A percentile compares a stretch with the other conserved stretches of the same genome.
Conservation (phyloP, 2,329 filamentous ascomycete species). For the Torrubiella hemipterigena region DNA sequence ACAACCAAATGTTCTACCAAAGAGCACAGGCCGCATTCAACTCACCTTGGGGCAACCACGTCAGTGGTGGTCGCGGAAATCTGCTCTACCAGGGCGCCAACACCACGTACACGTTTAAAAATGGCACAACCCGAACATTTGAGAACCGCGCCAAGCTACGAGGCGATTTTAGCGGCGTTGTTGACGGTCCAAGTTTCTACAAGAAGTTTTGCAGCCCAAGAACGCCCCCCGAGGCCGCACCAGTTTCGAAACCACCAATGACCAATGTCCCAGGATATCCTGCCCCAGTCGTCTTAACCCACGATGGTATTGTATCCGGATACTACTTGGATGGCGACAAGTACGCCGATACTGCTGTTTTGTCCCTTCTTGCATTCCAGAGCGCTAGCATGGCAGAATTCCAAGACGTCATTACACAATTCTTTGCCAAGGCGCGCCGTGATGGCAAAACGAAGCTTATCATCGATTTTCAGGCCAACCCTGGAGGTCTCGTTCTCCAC, state of each 20-base stretch:
- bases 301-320: slow-evolving; percentile 16
- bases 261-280: slow-evolving; percentile 14
- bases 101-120: slow-evolving; percentile 22
- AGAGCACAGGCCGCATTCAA: slow-evolving; percentile 8
- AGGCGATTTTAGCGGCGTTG: slow-evolving; percentile 15
- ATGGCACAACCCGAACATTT: slow-evolving; percentile 18
- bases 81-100: slow-evolving; percentile 17
- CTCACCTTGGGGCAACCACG: slow-evolving; percentile 15
- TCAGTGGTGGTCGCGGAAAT: slow-evolving; percentile 15
- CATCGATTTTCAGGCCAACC: slow-evolving; percentile 45
- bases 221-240: slow-evolving; percentile 2
- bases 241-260: background rate
- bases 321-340: slow-evolving; percentile 22
- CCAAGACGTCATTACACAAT: slow-evolving; percentile 18
- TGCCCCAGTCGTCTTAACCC: slow-evolving; percentile 15
- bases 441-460: slow-evolving; percentile 47
- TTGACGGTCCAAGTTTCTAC: slow-evolving; percentile 20
- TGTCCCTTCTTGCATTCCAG: slow-evolving; percentile 16
- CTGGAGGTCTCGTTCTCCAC: slow-evolving; percentile 43
- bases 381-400: slow-evolving; percentile 18
- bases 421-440: slow-evolving; percentile 21
- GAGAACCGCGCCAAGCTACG: slow-evolving; percentile 19
- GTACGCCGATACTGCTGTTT: slow-evolving; percentile 20
- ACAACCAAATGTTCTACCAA: slow-evolving; percentile 25
- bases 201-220: slow-evolving; percentile 18